Base-by-base conservation (phyloP, 2,329 filamentous ascomycete genomes). In the Chaetomiaceae sp. region DNA sequence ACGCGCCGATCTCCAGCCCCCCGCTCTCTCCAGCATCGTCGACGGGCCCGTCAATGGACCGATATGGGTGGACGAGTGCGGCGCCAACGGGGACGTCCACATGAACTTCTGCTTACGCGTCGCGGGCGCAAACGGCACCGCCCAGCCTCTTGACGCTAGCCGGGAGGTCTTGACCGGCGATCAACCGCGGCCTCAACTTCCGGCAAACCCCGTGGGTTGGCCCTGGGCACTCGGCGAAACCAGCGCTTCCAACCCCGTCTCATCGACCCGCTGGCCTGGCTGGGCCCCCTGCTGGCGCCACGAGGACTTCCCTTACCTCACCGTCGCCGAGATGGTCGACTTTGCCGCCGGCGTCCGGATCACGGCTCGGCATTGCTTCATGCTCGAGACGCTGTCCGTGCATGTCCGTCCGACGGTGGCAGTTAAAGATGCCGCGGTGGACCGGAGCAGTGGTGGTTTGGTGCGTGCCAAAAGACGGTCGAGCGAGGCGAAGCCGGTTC, bases 211-310 rank as follows among this genome's bases (percentile, higher is more conserved):
- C 17, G 38, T 19, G 27, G 40, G 51, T n/a, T 53, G 57, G 51
- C 51, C 54, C 3, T 57, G 54, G 54, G 46, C 17, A 12, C 25
- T 53, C 9, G 34, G 37, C 14, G 25, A 29, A 23, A 27, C 22
- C 22, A 36, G 5, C 22, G 11, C 29, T 20, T 17, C 36, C 15
- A 31, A 20, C 19, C 8, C 43, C 17, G 8, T 23, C 22, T 1
- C 29, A 29, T 36, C 50, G 12, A 20, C 45, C 23, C 50, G 50
- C n/a, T 57, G 59, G 58, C 53, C 57, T 9, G 61, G 59, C 33
- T 54, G 63, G 47, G 71, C 72, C 14, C 75, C 77, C 3, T 81
- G 78, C 65, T 81, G 78, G 78, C 72, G 77, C 17, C 78, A 81
- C 64, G 73, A 79, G 60, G 72, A 76, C 54, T 79, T 77, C 49